phyloP scores from a whole-genome alignment of 345 rosid genomes.

The Draba incana region DNA sequence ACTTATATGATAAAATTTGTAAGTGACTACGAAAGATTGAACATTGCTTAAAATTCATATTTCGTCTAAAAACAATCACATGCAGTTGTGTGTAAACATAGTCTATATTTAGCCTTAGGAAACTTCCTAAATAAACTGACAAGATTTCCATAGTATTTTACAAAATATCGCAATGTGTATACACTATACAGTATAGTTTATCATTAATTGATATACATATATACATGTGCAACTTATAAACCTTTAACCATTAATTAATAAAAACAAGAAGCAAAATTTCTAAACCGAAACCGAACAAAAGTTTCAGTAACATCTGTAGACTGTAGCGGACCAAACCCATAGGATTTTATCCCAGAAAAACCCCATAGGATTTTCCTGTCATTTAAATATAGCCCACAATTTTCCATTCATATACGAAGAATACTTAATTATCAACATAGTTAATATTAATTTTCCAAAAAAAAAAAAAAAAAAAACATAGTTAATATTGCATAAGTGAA shows the following conservation, averaged over 20 bases:
- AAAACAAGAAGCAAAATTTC: neutral
- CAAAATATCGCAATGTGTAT: neutral
- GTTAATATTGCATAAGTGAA: neutral
- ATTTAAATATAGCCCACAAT: neutral
- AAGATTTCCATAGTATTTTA: neutral
- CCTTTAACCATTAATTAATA: neutral
- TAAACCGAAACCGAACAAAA: neutral
- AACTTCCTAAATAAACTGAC: slow-evolving; percentile 7
- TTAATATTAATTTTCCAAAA: neutral
- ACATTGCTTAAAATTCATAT: neutral
- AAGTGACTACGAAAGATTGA: neutral
- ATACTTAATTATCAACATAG: neutral
- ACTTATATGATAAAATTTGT: neutral
- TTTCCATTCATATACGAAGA: neutral
- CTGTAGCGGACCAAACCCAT: slow-evolving; percentile 5
- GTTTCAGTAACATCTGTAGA: slow-evolving; percentile 15
- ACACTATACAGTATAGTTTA: neutral
- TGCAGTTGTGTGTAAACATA: neutral
- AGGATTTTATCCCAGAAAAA: neutral
- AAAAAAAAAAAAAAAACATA: too few species aligned
- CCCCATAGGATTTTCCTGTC: neutral
- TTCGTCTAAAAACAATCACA: neutral
- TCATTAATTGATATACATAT: neutral
- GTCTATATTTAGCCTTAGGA: neutral
- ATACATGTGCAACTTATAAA: neutral